Conservation (phyloP, 2,329 filamentous ascomycete genomes). For the Penicillium sp. region DNA sequence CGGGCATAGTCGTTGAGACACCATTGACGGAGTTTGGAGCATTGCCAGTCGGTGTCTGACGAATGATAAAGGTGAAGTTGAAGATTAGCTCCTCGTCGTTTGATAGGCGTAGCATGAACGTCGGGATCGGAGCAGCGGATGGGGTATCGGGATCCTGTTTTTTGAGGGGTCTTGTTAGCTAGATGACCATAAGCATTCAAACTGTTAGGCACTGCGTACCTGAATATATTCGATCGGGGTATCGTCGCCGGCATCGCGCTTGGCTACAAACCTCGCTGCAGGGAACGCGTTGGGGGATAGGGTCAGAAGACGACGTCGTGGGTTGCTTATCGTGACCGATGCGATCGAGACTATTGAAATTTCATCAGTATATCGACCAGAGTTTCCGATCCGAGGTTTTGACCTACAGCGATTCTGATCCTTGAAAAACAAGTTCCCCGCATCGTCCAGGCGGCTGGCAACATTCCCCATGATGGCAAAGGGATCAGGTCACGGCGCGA, state of each 20-base stretch:
- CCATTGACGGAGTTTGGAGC: slow-evolving; percentile 53
- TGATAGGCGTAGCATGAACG: slow-evolving; percentile 79
- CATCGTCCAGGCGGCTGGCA: slow-evolving; percentile 80
- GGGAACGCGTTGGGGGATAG: slow-evolving; percentile 85
- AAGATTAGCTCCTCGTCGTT: slow-evolving; percentile 93
- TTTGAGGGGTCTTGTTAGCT: slow-evolving; percentile 4
- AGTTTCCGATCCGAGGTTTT: slow-evolving; percentile 6
- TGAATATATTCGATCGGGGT: slow-evolving; percentile 85
- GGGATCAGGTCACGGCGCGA: slow-evolving; percentile 29
- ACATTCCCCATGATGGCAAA: slow-evolving; percentile 78
- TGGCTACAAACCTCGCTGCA: slow-evolving; percentile 71
- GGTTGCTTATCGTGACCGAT: slow-evolving; percentile 76
- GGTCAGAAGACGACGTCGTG: slow-evolving; percentile 72
- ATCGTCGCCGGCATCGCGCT: slow-evolving; percentile 70
- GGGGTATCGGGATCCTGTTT: slow-evolving; percentile 71
- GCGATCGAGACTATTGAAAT: slow-evolving; percentile 72
- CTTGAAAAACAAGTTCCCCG: slow-evolving; percentile 74
- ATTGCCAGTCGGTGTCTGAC: slow-evolving; percentile 51
- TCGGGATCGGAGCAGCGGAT: slow-evolving; percentile 51
- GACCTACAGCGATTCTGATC: slow-evolving; percentile 83
- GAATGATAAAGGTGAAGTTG: slow-evolving; percentile 84
- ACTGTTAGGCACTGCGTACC: slow-evolving; percentile 51
- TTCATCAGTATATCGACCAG: slow-evolving; percentile 13
- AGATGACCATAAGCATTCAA: slow-evolving; percentile 3
- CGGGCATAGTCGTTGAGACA: slow-evolving; percentile 51